Evolutionary conservation across 2,329 filamentous ascomycete species (phyloP).

Genomic region (Neurospora crassa): DNA sequence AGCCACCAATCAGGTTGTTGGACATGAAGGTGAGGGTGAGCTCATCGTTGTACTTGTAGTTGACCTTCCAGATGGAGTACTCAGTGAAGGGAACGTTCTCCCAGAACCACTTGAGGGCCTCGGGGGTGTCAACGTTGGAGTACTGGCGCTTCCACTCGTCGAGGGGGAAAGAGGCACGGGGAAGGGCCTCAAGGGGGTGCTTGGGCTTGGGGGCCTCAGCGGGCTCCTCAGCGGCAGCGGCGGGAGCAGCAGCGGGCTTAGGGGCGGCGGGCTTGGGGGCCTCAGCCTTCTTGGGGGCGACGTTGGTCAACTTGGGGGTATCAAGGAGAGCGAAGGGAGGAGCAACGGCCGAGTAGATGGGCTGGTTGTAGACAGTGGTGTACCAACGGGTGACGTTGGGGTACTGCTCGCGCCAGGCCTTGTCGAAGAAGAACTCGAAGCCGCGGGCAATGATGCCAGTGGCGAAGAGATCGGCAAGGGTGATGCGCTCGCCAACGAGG

Average conservation of each 20-base stretch:
- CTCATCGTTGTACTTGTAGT: slow-evolving; percentile 99
- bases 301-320: slow-evolving; percentile 63
- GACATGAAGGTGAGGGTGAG: slow-evolving; percentile 98
- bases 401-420: slow-evolving; percentile 73
- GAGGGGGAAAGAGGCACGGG: slow-evolving; percentile 68
- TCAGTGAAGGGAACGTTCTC: slow-evolving; percentile 88
- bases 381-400: slow-evolving; percentile 90
- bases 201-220: slow-evolving; percentile 73
- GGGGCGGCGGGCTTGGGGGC: slow-evolving; percentile 52
- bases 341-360: slow-evolving; percentile 75
- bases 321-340: slow-evolving; percentile 71
- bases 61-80: slow-evolving; percentile 88
- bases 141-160: slow-evolving; percentile 99
- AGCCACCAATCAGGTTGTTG: slow-evolving; percentile 95
- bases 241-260: slow-evolving; percentile 27
- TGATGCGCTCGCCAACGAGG: slow-evolving; percentile 95
- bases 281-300: slow-evolving; percentile 69
- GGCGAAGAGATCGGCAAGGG: slow-evolving; percentile 86
- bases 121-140: slow-evolving; percentile 86
- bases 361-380: slow-evolving; percentile 86
- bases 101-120: slow-evolving; percentile 96
- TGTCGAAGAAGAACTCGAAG: slow-evolving; percentile 92
- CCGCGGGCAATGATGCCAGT: slow-evolving; percentile 71
- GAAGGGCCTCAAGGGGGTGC: slow-evolving; percentile 85
- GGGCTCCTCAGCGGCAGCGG: slow-evolving; percentile 32